These are phyloP conservation scores for Liriodendron chinense DNA, from an alignment of 164 flowering plant species.

Conservation along the genomic window DNA sequence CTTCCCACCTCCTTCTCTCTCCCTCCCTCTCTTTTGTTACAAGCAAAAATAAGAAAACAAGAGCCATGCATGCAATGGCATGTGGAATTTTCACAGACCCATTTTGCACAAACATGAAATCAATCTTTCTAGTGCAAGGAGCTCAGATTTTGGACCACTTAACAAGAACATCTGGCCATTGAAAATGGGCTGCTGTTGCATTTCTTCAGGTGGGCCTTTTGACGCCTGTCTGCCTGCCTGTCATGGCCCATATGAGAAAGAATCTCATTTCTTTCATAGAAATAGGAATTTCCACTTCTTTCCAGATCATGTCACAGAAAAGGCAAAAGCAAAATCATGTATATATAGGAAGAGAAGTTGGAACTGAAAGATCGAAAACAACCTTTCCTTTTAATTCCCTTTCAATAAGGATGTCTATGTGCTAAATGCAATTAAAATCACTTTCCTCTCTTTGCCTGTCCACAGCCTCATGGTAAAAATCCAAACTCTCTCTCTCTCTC, in stretches of 20 bases:
- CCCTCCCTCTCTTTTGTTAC: conserved; percentile 3
- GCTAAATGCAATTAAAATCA: conserved; percentile 20
- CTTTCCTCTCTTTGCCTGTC: conserved; percentile 22
- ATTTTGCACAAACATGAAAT: conserved; percentile 11
- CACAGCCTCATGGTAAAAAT: conserved; percentile 17
- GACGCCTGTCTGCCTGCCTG: conserved; percentile 23
- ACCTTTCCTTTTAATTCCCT: conserved; percentile 36
- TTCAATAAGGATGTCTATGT: conserved; percentile 44
- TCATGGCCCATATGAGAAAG: conserved; percentile 38
- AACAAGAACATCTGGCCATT: conserved; percentile 14
- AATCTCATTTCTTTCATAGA: conserved; percentile 21
- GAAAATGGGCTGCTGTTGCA: conserved; percentile 17
- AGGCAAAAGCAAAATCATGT: conserved; percentile 31
- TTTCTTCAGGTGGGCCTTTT: conserved; percentile 17
- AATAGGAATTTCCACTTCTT: conserved; percentile 25
- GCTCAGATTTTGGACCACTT: neutral
- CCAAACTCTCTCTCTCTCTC: neutral
- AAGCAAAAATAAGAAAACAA: neutral
- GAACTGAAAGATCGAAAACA: conserved; percentile 23
- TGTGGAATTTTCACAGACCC: conserved; percentile 11
- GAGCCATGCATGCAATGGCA: conserved; percentile 12
- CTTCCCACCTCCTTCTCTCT: conserved; percentile 14
- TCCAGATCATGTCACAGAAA: conserved; percentile 38
- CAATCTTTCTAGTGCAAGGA: conserved; percentile 1
- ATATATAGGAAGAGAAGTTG: conserved; percentile 26